Evolutionary conservation across 1,284 basidiomycete species (phyloP).

Genomic region (Rhodotorula glutinis): DNA sequence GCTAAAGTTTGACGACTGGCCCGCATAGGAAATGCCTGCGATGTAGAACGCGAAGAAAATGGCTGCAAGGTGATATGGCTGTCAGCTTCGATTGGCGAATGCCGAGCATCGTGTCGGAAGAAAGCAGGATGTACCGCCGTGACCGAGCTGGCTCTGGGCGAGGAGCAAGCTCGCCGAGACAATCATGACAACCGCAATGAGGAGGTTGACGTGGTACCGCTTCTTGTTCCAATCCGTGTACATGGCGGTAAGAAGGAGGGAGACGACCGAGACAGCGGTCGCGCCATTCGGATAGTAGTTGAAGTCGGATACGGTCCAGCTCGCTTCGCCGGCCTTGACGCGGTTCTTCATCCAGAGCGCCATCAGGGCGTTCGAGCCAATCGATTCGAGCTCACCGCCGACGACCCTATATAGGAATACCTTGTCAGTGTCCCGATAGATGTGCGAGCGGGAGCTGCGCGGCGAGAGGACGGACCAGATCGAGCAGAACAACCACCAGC

Average conservation of each 20-base stretch:
- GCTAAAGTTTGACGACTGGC: slow-evolving; percentile 29
- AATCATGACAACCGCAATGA: slow-evolving; percentile 60
- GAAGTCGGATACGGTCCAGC: slow-evolving; percentile 37
- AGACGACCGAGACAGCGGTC: slow-evolving; percentile 63
- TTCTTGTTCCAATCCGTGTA: slow-evolving; percentile 60
- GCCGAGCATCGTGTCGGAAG: too few relatives aligned
- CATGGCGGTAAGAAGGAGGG: slow-evolving; percentile 58
- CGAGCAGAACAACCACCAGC: slow-evolving; percentile 59
- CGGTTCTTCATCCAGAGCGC: slow-evolving; percentile 67
- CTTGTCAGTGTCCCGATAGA: too few relatives aligned
- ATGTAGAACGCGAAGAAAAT: slow-evolving; percentile 41
- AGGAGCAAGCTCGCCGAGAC: slow-evolving; percentile 58
- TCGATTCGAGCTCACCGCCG: slow-evolving; percentile 65
- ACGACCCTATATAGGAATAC: slow-evolving; percentile 46
- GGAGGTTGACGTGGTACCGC: slow-evolving; percentile 64
- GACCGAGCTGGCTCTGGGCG: neutral
- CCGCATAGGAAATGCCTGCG: slow-evolving; percentile 43
- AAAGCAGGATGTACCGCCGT: neutral
- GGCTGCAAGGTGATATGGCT: neutral
- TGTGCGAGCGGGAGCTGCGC: too few relatives aligned
- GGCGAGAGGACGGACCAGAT: neutral
- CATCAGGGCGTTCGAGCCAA: slow-evolving; percentile 71
- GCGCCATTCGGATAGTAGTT: slow-evolving; percentile 65
- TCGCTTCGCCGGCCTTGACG: slow-evolving; percentile 44
- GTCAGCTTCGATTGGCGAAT: too few relatives aligned